Conservation (phyloP, 345 rosid genomes). For the Lumnitzera littorea region DNA sequence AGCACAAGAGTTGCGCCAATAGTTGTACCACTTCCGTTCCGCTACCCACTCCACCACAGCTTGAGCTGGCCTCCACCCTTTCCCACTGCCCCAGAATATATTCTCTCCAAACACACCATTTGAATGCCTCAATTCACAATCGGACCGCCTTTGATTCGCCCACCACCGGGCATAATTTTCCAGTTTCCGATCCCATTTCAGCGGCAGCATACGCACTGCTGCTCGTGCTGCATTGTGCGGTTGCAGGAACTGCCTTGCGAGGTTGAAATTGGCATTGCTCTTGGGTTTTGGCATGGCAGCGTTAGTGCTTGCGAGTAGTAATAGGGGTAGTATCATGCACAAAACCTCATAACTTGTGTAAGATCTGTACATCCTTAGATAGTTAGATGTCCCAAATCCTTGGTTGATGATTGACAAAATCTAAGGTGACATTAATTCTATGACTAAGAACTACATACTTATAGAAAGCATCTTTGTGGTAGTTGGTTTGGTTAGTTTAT, state of each 20-base stretch:
- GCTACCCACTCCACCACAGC: slow-evolving; percentile 62
- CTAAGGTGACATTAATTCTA: too few species aligned
- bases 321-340: slow-evolving; percentile 3
- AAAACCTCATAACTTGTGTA: too few species aligned
- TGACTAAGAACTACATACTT: not conserved
- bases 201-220: slow-evolving; percentile 34
- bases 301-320: slow-evolving; percentile 10
- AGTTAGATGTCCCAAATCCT: too few species aligned
- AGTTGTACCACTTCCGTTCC: slow-evolving; percentile 48
- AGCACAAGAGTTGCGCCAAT: slow-evolving; percentile 52
- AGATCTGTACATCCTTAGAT: too few species aligned
- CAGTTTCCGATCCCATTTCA: slow-evolving; percentile 51
- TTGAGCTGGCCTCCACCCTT: slow-evolving; percentile 55
- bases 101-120: slow-evolving; percentile 88
- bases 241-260: slow-evolving; percentile 38
- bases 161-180: slow-evolving; percentile 52
- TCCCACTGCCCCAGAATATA: slow-evolving; percentile 92
- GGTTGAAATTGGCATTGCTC: not conserved
- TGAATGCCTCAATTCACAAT: slow-evolving; percentile 66
- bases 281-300: not conserved
- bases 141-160: slow-evolving; percentile 52
- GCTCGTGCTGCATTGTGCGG: slow-evolving; percentile 69
- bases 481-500: slow-evolving; percentile 6
- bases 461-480: not conserved
- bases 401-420: too few species aligned